Conservation (phyloP, 352 stramenopile species). For the Globisporangium okanoganense region DNA sequence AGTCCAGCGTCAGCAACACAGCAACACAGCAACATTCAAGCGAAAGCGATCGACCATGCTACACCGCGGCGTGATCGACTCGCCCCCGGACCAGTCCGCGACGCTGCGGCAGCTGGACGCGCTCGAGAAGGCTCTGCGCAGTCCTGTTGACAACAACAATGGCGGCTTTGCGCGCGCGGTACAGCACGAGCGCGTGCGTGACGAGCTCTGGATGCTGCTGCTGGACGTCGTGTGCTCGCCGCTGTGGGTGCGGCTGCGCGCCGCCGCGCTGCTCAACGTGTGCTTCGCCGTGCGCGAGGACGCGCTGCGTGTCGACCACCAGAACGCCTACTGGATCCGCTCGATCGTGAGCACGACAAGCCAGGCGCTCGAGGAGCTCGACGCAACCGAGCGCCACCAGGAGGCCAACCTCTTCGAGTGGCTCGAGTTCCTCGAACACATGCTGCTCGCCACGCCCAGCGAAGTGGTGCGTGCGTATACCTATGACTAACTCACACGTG, state of each 20-base stretch:
- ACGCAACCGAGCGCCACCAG: constrained; percentile 34
- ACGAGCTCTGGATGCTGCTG: constrained; percentile 58
- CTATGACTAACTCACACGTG: background rate
- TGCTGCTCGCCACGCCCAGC: constrained; percentile 40
- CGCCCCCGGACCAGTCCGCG: constrained; percentile 46
- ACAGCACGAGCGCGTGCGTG: constrained; percentile 20
- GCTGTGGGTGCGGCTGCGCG: constrained; percentile 55
- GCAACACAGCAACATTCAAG: constrained; percentile 1
- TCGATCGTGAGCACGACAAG: constrained; percentile 72
- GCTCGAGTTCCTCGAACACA: constrained; percentile 56
- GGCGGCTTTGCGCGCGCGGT: constrained; percentile 16
- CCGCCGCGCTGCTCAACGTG: constrained; percentile 48
- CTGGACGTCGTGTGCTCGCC: constrained; percentile 71
- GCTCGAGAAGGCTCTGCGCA: constrained; percentile 39
- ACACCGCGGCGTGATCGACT: constrained; percentile 34
- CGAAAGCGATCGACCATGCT: background rate
- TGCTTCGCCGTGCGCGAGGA: constrained; percentile 33
- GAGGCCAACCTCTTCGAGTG: constrained; percentile 51
- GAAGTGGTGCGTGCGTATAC: constrained; percentile 20
- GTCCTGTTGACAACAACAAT: constrained; percentile 1
- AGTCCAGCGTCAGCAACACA: no score
- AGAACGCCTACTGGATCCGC: constrained; percentile 42
- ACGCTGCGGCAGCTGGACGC: constrained; percentile 39
- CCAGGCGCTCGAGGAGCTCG: constrained; percentile 56
- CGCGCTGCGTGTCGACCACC: constrained; percentile 19